Evolutionary conservation across 345 rosid species (phyloP).

Genomic region (Boechera stricta): DNA sequence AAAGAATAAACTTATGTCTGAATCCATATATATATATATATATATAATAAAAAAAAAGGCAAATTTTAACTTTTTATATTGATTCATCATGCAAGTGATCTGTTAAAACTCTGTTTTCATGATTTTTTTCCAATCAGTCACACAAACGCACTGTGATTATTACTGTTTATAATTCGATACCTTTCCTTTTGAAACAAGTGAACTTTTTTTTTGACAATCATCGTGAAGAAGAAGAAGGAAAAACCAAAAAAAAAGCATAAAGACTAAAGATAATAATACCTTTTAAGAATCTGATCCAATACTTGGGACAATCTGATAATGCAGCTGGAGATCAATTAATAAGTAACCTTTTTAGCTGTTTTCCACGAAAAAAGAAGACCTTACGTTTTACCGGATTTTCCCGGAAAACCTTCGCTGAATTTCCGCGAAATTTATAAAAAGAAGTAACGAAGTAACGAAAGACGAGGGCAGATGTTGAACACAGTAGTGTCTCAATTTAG

Average conservation of each 20-base stretch:
- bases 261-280: constrained; percentile 36
- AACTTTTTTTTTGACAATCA: not conserved
- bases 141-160: constrained; percentile 36
- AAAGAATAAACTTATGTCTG: constrained; percentile 38
- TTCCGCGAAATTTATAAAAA: not conserved
- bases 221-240: not conserved
- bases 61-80: not conserved
- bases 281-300: constrained; percentile 41
- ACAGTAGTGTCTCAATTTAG: constrained; percentile 37
- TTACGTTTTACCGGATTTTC: not conserved
- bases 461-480: constrained; percentile 31
- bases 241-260: not conserved
- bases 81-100: constrained; percentile 37
- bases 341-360: constrained; percentile 41
- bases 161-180: constrained; percentile 34
- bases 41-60: not conserved
- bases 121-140: constrained; percentile 19
- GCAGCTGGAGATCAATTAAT: constrained; percentile 33
- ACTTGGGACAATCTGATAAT: constrained; percentile 30
- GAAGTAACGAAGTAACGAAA: constrained; percentile 31
- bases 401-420: too few relatives aligned
- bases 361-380: constrained; percentile 32
- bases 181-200: constrained; percentile 45
- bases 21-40: not conserved
- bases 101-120: constrained; percentile 43